These are phyloP conservation scores for Dendrobium chrysotoxum DNA, from an alignment of 106 monocot genomes.

Conservation along the genomic window DNA sequence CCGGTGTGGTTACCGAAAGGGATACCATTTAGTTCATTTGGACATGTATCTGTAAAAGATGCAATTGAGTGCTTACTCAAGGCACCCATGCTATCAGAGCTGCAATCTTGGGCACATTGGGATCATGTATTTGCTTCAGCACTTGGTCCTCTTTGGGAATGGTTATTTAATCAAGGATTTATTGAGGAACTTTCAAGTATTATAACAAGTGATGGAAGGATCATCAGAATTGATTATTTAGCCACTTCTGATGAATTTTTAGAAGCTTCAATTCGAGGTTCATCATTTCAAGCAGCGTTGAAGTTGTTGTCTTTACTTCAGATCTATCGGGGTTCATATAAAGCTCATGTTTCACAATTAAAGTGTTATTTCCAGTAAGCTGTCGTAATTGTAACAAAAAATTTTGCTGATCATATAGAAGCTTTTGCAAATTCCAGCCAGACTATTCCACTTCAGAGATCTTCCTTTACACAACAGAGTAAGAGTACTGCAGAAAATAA, in stretches of 20 bases:
- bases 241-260: constrained; percentile 40
- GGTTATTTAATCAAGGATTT: constrained; percentile 30
- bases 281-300: constrained; percentile 33
- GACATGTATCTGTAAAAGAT: constrained; percentile 29
- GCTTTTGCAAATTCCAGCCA: neutral
- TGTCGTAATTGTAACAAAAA: constrained; percentile 27
- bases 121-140: constrained; percentile 45
- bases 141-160: constrained; percentile 42
- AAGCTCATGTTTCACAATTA: constrained; percentile 33
- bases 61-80: constrained; percentile 47
- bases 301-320: constrained; percentile 44
- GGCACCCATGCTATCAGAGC: constrained; percentile 53
- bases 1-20: neutral
- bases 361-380: constrained; percentile 41
- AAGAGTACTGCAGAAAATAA: neutral
- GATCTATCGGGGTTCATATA: constrained; percentile 33
- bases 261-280: too few relatives aligned
- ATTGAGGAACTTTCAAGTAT: constrained; percentile 35
- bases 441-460: neutral
- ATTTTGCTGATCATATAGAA: constrained; percentile 7
- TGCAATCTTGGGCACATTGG: constrained; percentile 57
- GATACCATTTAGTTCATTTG: constrained; percentile 2
- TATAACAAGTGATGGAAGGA: constrained; percentile 44
- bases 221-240: constrained; percentile 45
- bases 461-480: neutral